Evolutionary conservation across 1,284 basidiomycete species (phyloP).

Genomic region (Pyrrhoderma noxium): DNA sequence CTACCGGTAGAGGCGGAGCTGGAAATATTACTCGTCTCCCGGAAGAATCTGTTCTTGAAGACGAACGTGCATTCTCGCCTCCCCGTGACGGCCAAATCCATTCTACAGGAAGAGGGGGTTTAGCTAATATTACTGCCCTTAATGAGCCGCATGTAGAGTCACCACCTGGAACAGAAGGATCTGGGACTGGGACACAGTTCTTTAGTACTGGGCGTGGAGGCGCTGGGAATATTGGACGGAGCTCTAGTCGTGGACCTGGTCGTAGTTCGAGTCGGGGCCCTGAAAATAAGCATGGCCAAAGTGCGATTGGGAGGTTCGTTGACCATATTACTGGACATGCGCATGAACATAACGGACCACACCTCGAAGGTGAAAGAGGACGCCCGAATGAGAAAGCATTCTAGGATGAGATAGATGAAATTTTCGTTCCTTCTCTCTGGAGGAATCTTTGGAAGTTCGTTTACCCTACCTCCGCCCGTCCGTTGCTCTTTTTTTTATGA

Average conservation of each 20-base stretch:
- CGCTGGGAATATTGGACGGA: slow-evolving; percentile 49
- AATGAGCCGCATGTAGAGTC: slow-evolving; percentile 35
- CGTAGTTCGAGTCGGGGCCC: neutral
- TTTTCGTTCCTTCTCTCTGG: no score
- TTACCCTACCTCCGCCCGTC: no score
- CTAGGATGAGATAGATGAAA: no score
- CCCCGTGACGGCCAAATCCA: slow-evolving; percentile 29
- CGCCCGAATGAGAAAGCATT: no score
- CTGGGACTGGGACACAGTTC: slow-evolving; percentile 22
- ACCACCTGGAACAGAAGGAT: slow-evolving; percentile 6
- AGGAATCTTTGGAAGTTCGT: no score
- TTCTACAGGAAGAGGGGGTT: slow-evolving; percentile 63
- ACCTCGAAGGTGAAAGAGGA: no score
- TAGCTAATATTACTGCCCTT: slow-evolving; percentile 46
- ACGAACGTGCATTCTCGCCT: slow-evolving; percentile 23
- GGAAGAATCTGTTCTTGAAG: slow-evolving; percentile 32
- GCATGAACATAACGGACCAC: neutral
- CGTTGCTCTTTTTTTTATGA: no score
- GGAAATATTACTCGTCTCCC: slow-evolving; percentile 26
- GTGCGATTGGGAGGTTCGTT: slow-evolving; percentile 11
- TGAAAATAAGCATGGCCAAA: neutral
- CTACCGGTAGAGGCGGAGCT: slow-evolving; percentile 24
- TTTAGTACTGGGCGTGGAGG: slow-evolving; percentile 64
- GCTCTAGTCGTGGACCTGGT: neutral
- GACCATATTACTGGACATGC: slow-evolving; percentile 8